Percentiles rank a stretch among this genome's conserved stretches.
Evolutionary conservation across 805 yeast species (phyloP).

Genomic region (Barnettozyma botsteinii): DNA sequence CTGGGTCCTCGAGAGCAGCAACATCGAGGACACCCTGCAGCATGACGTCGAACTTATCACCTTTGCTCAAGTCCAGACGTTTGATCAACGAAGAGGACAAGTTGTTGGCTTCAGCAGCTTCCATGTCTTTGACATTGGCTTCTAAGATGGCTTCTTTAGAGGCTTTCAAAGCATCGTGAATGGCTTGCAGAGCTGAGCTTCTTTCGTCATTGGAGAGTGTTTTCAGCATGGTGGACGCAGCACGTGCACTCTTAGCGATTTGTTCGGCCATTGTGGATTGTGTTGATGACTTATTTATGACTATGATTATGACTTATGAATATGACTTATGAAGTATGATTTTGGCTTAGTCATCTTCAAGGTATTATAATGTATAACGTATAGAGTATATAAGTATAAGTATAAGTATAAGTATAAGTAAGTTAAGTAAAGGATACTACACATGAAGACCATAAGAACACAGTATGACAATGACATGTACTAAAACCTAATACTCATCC

Average conservation of each 20-base stretch:
- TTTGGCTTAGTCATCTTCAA: neutral
- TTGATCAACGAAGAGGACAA: constrained; percentile 70
- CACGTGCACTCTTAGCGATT: constrained; percentile 75
- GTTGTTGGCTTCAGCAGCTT: constrained; percentile 54
- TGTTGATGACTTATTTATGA: neutral
- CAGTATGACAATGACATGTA: no score
- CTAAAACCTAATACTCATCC: constrained; percentile 33
- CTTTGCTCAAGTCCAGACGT: constrained; percentile 73
- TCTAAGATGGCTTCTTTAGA: constrained; percentile 56
- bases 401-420: no score
- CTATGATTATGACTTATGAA: neutral
- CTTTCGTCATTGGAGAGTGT: constrained; percentile 70
- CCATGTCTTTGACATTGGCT: constrained; percentile 75
- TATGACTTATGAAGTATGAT: neutral
- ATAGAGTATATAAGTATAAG: no score
- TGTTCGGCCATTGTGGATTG: constrained; percentile 45
- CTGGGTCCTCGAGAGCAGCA: constrained; percentile 83
- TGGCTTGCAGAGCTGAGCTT: constrained; percentile 62
- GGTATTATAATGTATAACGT: no score
- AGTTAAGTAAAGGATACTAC: no score
- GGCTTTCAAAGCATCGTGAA: constrained; percentile 61
- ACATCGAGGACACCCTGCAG: constrained; percentile 92
- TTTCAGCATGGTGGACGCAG: constrained; percentile 79
- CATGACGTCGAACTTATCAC: constrained; percentile 90
- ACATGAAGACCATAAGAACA: no score